A percentile compares a stretch with the other conserved stretches of the same genome.
These are phyloP conservation scores for Stephanocyclus meneghinianus DNA, from an alignment of 352 stramenopile genomes.

Conservation along the genomic window DNA sequence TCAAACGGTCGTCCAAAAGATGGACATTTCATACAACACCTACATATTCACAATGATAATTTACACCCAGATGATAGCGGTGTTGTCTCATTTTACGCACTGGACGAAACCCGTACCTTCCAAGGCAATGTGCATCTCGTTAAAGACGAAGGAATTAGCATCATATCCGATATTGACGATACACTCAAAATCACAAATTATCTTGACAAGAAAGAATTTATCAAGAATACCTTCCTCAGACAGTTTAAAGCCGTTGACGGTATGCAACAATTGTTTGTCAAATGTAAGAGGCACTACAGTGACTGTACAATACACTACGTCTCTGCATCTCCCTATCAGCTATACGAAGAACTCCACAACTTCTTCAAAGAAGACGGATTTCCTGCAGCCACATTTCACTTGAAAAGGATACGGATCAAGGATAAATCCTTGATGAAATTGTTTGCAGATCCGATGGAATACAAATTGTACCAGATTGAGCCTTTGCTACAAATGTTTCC, in stretches of 20 bases:
- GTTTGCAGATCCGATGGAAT: constrained; percentile 43
- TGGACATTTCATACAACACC: constrained; percentile 35
- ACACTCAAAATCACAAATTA: constrained; percentile 56
- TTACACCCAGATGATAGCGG: constrained; percentile 8
- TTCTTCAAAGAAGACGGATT: constrained; percentile 46
- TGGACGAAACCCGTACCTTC: constrained; percentile 23
- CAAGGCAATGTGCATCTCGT: constrained; percentile 31
- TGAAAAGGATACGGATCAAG: constrained; percentile 49
- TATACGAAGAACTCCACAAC: constrained; percentile 41
- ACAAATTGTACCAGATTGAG: constrained; percentile 46
- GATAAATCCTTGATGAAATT: constrained; percentile 40
- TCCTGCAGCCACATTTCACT: constrained; percentile 45
- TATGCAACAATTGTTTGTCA: constrained; percentile 48
- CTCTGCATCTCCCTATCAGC: constrained; percentile 46
- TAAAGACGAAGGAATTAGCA: constrained; percentile 23
- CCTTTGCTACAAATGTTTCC: constrained; percentile 37
- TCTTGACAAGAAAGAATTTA: constrained; percentile 49
- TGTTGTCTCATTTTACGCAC: constrained; percentile 14
- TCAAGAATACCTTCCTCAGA: constrained; percentile 50
- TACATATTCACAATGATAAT: constrained; percentile 23
- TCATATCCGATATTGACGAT: constrained; percentile 61
- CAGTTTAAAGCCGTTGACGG: constrained; percentile 50
- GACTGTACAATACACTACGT: constrained; percentile 53
- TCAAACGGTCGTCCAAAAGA: constrained; percentile 40
- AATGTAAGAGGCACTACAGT: constrained; percentile 25